phyloP scores from a whole-genome alignment of 179 eudicot species.

The Gypsophila paniculata region DNA sequence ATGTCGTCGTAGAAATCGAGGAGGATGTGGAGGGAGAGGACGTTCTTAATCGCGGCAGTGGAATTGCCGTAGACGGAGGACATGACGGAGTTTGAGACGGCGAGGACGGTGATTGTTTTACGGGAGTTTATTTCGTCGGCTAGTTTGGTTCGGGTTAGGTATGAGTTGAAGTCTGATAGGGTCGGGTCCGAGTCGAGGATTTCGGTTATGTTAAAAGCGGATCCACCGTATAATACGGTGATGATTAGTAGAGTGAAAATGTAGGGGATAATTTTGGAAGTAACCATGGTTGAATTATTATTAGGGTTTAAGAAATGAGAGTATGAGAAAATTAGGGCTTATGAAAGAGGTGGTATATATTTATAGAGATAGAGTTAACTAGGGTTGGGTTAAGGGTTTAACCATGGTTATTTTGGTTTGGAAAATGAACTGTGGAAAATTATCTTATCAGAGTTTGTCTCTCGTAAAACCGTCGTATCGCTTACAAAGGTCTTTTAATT shows the following conservation, averaged over 20 bases:
- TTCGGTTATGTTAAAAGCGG: conserved; percentile 66
- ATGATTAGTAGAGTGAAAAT: conserved; percentile 27
- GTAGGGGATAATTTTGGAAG: background rate
- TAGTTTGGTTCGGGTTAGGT: conserved; percentile 59
- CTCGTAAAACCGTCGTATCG: no score
- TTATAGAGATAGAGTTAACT: background rate
- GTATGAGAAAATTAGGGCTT: background rate
- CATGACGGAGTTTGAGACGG: conserved; percentile 46
- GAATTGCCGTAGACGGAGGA: conserved; percentile 39
- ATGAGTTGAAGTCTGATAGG: conserved; percentile 39
- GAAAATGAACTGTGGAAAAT: no score
- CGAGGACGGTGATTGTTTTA: conserved; percentile 68
- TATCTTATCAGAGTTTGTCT: no score
- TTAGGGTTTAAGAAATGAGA: background rate
- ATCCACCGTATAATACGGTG: conserved; percentile 17
- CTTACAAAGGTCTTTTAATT: no score
- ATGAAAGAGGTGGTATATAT: background rate
- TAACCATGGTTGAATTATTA: no score
- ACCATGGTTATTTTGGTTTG: conserved; percentile 1
- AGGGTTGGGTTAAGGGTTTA: conserved; percentile 11
- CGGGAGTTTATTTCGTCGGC: conserved; percentile 76
- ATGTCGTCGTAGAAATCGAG: conserved; percentile 66
- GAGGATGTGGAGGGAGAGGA: conserved; percentile 56
- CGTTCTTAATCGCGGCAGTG: conserved; percentile 51
- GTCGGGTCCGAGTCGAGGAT: conserved; percentile 47